A percentile compares a stretch with the other conserved stretches of the same genome.
phyloP scores from a whole-genome alignment of 164 flowering plant genomes.

The Kalanchoe fedtschenkoi region DNA sequence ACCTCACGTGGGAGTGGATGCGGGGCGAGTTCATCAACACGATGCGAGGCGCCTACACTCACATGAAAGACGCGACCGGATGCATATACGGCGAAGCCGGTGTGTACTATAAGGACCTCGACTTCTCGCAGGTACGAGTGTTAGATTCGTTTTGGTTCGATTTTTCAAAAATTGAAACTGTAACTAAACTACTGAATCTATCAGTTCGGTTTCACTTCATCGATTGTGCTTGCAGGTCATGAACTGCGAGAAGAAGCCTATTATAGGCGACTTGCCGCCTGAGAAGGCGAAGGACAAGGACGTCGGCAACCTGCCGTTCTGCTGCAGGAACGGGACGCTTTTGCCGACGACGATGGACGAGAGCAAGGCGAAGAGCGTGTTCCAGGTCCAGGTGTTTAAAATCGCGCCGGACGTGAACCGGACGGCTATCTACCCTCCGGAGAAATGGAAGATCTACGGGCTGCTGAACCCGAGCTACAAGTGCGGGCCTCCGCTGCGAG shows the following conservation, averaged over 20 bases:
- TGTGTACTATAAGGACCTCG: conserved; percentile 34
- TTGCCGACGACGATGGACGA: conserved; percentile 49
- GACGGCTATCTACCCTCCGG: conserved; percentile 58
- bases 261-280: conserved; percentile 54
- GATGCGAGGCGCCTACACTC: conserved; percentile 73
- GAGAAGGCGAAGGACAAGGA: conserved; percentile 32
- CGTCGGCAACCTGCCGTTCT: conserved; percentile 51
- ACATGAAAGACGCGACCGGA: conserved; percentile 24
- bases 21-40: conserved; percentile 63
- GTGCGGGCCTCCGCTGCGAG: conserved; percentile 56
- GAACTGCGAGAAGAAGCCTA: conserved; percentile 54
- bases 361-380: conserved; percentile 35
- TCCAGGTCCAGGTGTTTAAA: conserved; percentile 57
- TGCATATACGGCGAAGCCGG: conserved; percentile 66
- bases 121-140: conserved; percentile 49
- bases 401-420: conserved; percentile 60
- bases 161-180: too few relatives aligned
- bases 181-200: too few relatives aligned
- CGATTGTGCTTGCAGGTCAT: too few relatives aligned
- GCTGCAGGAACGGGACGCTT: conserved; percentile 59
- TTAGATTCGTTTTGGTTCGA: too few relatives aligned
- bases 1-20: conserved; percentile 86
- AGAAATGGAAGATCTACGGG: conserved; percentile 55
- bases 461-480: conserved; percentile 51
- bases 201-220: too few relatives aligned